phyloP scores from a whole-genome alignment of 768 basidiomycete genomes.

The Neoboletus magnificus region DNA sequence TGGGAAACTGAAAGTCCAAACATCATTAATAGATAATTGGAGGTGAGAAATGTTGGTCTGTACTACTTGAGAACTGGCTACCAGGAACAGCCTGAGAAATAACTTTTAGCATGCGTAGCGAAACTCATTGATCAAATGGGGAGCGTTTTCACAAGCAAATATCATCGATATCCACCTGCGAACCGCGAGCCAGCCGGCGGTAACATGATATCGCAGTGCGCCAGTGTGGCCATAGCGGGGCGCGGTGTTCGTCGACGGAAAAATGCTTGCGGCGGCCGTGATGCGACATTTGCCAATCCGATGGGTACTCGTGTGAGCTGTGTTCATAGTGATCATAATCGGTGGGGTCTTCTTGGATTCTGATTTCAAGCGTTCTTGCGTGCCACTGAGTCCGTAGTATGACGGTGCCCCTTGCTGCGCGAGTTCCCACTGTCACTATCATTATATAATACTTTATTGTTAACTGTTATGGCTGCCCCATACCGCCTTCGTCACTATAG shows the following conservation, averaged over 20 bases:
- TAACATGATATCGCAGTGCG: background rate
- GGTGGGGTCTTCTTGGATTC: background rate
- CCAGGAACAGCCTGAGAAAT: background rate
- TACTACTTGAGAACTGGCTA: slow-evolving; percentile 11
- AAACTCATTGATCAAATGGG: background rate
- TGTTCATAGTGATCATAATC: background rate
- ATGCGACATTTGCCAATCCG: background rate
- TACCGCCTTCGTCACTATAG: too few relatives aligned
- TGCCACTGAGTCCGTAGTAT: too few relatives aligned
- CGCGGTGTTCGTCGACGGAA: background rate
- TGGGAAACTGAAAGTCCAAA: slow-evolving; percentile 11
- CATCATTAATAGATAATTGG: background rate
- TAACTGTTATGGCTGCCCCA: too few relatives aligned
- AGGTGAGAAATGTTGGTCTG: slow-evolving; percentile 13
- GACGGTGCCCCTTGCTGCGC: too few relatives aligned
- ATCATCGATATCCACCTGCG: background rate
- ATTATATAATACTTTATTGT: too few relatives aligned
- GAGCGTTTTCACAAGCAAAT: background rate
- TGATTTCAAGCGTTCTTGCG: background rate
- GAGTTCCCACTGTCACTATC: too few relatives aligned
- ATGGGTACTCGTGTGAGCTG: background rate
- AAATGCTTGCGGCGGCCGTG: background rate
- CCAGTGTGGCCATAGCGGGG: background rate
- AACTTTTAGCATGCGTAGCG: background rate
- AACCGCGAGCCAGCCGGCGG: background rate